A percentile compares a stretch with the other conserved stretches of the same genome.
Evolutionary conservation across 495 filamentous ascomycete genomes (phyloP).

Genomic region (Penicillium canariense): DNA sequence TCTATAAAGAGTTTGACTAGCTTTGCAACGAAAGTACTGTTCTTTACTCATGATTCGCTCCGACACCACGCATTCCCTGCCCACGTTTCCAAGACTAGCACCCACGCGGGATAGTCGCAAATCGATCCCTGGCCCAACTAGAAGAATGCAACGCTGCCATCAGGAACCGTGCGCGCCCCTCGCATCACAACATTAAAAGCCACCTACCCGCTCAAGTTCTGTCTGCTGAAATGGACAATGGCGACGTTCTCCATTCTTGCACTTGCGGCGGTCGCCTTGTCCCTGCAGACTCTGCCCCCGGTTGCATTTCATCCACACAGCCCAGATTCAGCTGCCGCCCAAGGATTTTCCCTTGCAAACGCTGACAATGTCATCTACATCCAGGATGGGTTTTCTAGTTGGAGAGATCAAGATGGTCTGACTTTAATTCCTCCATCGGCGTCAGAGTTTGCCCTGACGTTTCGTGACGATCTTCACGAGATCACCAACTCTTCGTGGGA

Average conservation of each 20-base stretch:
- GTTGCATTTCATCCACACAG: background rate
- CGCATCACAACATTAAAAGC: background rate
- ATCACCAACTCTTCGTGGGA: constrained; percentile 33
- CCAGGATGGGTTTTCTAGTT: constrained; percentile 15
- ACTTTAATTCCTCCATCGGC: constrained; percentile 54
- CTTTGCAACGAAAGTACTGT: too few species aligned
- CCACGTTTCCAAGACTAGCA: background rate
- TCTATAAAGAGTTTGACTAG: too few species aligned
- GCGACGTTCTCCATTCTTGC: background rate
- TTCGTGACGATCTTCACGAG: constrained; percentile 43
- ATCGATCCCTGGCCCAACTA: background rate
- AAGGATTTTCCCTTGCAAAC: constrained; percentile 14
- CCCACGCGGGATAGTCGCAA: background rate
- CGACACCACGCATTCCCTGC: too few species aligned
- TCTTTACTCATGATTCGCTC: too few species aligned
- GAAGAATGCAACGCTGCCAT: constrained; percentile 8
- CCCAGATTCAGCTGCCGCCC: background rate
- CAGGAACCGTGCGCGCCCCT: background rate
- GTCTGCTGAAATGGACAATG: background rate
- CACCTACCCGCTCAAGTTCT: background rate
- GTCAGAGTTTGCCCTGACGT: constrained; percentile 46
- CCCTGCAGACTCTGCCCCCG: constrained; percentile 23
- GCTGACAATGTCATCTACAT: constrained; percentile 25
- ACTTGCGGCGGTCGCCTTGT: constrained; percentile 11
- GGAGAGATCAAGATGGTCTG: constrained; percentile 36